Percentiles rank a stretch among this genome's conserved stretches.
Evolutionary conservation across 345 rosid species (phyloP).

Genomic region (Erucastrum elatum): DNA sequence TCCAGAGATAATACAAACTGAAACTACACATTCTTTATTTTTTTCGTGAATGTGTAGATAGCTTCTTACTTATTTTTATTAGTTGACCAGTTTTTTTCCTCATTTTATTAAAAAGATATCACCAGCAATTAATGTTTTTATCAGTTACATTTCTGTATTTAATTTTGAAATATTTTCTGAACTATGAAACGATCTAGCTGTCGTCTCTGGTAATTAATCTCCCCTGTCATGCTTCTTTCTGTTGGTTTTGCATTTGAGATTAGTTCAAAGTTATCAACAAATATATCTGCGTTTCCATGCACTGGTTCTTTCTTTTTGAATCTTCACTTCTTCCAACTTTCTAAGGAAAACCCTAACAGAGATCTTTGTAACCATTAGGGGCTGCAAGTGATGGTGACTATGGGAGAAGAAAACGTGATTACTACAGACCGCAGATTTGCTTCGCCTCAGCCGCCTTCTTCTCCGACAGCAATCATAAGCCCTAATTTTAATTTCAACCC

Average conservation of each 20-base stretch:
- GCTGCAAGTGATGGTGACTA: conserved; percentile 55
- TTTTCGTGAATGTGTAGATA: conserved; percentile 37
- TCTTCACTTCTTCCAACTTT: conserved; percentile 2
- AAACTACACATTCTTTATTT: conserved; percentile 19
- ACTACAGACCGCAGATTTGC: conserved; percentile 59
- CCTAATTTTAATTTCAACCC: conserved; percentile 81
- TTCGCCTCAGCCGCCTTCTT: conserved; percentile 46
- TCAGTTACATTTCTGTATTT: conserved; percentile 35
- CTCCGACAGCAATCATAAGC: conserved; percentile 56
- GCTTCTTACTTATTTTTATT: conserved; percentile 19
- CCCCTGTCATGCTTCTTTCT: conserved; percentile 21
- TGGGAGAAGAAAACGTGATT: conserved; percentile 50
- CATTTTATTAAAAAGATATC: conserved; percentile 12
- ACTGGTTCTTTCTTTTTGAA: conserved; percentile 20
- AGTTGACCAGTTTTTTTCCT: conserved; percentile 27
- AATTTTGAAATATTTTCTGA: conserved; percentile 16
- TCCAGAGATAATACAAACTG: neutral
- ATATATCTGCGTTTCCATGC: conserved; percentile 32
- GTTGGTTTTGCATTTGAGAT: conserved; percentile 13
- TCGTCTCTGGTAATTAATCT: conserved; percentile 30
- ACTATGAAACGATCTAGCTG: conserved; percentile 34
- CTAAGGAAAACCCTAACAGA: conserved; percentile 26
- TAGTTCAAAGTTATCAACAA: neutral
- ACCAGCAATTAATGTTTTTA: conserved; percentile 36
- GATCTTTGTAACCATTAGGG: conserved; percentile 19